Conservation (phyloP, 2,329 filamentous ascomycete genomes). For the Penicillium sp. region DNA sequence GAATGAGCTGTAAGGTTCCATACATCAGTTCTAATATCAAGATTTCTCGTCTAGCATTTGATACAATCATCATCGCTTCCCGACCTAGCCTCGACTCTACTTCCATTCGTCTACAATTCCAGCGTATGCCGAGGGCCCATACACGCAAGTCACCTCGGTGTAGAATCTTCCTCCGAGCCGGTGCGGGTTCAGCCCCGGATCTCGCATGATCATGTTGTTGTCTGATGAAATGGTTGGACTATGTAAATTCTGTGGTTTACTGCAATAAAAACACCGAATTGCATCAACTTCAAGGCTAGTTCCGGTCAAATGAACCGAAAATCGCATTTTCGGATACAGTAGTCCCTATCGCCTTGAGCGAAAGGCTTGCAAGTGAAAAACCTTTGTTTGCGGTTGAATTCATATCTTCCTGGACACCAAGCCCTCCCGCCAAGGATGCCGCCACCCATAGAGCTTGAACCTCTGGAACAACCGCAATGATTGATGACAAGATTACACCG, state of each 20-base stretch:
- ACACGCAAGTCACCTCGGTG: constrained; percentile 24
- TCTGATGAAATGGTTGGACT: constrained; percentile 13
- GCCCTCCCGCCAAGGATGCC: constrained; percentile 23
- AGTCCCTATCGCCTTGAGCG: constrained; percentile 9
- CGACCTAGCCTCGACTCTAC: background rate
- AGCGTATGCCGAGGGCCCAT: constrained; percentile 24
- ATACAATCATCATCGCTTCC: background rate
- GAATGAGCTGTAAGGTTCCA: too few species aligned
- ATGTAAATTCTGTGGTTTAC: background rate
- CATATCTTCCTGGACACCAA: constrained; percentile 9
- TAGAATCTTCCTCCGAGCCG: constrained; percentile 20
- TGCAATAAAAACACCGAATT: constrained; percentile 14
- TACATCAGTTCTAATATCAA: background rate
- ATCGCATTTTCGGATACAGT: constrained; percentile 25
- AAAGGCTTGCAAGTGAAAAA: constrained; percentile 3
- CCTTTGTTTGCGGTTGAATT: background rate
- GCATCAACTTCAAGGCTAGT: constrained; percentile 23
- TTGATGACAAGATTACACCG: constrained; percentile 20
- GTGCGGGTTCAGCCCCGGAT: constrained; percentile 26
- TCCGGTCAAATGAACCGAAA: constrained; percentile 23
- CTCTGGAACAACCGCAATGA: constrained; percentile 25
- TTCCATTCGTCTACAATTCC: constrained; percentile 31
- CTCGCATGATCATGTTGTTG: constrained; percentile 26
- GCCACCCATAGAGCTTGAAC: constrained; percentile 27
- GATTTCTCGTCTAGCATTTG: background rate